Conservation (phyloP, 2,329 filamentous ascomycete species). For the Fusarium humuli region DNA sequence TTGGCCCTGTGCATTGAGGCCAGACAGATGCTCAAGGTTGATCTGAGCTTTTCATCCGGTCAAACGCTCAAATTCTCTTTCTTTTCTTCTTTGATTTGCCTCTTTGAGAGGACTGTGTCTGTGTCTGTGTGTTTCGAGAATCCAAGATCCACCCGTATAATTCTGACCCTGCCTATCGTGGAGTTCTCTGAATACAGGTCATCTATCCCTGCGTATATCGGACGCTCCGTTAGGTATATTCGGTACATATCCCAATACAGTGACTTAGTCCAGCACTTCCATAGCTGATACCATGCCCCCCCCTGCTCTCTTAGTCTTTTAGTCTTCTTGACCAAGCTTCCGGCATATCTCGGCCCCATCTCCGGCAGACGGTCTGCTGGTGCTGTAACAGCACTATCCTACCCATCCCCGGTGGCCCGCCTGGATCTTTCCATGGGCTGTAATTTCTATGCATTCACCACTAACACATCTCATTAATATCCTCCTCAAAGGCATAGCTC, state of each 20-base stretch:
- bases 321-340: conserved; percentile 9
- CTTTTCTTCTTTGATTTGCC: not conserved
- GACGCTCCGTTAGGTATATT: conserved; percentile 16
- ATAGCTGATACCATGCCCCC: conserved; percentile 4
- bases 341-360: conserved; percentile 22
- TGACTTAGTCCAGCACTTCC: conserved; percentile 8
- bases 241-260: conserved; percentile 16
- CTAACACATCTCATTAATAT: conserved; percentile 4
- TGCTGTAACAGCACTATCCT: not conserved
- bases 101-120: not conserved
- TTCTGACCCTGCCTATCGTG: conserved; percentile 13
- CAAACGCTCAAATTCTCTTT: not conserved
- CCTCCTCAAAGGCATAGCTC: conserved; percentile 4
- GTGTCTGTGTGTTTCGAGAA: not conserved
- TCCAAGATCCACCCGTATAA: conserved; percentile 6
- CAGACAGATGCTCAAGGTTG: conserved; percentile 14
- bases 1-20: conserved; percentile 17
- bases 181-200: not conserved
- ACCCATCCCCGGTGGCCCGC: not conserved
- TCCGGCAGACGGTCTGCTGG: conserved; percentile 1
- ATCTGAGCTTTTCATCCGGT: conserved; percentile 32
- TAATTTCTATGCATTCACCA: conserved; percentile 14
- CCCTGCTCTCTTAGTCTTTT: not conserved
- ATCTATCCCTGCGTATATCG: conserved; percentile 36
- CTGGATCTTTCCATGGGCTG: not conserved